Percentiles rank a stretch among this genome's conserved stretches.
Evolutionary conservation across 2,329 filamentous ascomycete species (phyloP).

Genomic region (Cladophialophora psammophila): DNA sequence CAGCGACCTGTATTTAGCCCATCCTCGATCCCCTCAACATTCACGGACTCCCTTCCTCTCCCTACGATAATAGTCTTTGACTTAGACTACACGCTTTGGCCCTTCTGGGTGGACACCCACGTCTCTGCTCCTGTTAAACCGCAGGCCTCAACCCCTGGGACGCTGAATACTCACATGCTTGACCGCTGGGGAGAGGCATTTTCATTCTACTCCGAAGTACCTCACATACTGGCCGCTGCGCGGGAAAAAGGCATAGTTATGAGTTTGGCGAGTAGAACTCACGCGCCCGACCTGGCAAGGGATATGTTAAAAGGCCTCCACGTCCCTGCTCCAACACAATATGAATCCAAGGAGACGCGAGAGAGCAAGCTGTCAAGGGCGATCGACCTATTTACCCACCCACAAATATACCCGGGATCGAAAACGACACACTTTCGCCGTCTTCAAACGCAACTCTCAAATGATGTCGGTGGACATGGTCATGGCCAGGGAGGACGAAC

Average conservation of each 20-base stretch:
- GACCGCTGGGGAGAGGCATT: constrained; percentile 68
- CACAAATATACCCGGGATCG: constrained; percentile 73
- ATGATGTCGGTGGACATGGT: background rate
- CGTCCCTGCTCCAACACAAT: constrained; percentile 54
- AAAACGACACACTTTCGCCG: constrained; percentile 87
- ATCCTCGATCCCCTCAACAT: constrained; percentile 52
- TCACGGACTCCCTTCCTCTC: constrained; percentile 73
- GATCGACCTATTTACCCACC: constrained; percentile 62
- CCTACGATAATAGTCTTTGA: constrained; percentile 90
- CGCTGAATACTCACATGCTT: constrained; percentile 33
- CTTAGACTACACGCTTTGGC: constrained; percentile 98
- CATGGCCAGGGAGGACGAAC: constrained; percentile 47
- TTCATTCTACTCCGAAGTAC: constrained; percentile 74
- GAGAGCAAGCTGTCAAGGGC: constrained; percentile 64
- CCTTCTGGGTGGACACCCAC: constrained; percentile 97
- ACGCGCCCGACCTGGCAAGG: constrained; percentile 77
- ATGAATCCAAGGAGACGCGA: constrained; percentile 56
- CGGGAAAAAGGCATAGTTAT: constrained; percentile 63
- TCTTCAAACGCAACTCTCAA: constrained; percentile 63
- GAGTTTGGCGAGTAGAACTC: constrained; percentile 81
- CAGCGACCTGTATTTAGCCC: constrained; percentile 13
- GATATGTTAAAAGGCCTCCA: constrained; percentile 81
- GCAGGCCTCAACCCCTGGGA: background rate
- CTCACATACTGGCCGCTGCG: constrained; percentile 70
- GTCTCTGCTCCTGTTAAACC: constrained; percentile 76